Conservation (phyloP, 2,329 filamentous ascomycete species). For the Curvularia sp. region DNA sequence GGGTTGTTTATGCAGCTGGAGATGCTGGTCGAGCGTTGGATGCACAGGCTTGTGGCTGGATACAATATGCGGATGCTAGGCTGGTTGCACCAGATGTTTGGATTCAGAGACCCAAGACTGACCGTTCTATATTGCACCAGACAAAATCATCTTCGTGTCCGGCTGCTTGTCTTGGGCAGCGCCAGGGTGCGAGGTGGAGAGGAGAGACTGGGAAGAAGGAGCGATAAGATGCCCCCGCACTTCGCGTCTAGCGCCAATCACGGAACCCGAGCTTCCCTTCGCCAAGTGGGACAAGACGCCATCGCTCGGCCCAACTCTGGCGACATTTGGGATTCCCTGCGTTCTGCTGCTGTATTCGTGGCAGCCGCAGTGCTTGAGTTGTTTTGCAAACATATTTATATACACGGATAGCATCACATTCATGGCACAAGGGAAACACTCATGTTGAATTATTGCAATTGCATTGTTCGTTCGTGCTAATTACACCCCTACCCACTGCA, state of each 20-base stretch:
- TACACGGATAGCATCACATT: background rate
- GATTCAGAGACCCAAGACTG: slow-evolving; percentile 18
- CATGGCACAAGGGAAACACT: background rate
- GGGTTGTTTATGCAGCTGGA: slow-evolving; percentile 14
- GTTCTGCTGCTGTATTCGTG: background rate
- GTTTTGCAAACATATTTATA: background rate
- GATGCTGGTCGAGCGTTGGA: slow-evolving; percentile 6
- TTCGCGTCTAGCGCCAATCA: slow-evolving; percentile 20
- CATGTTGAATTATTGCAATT: background rate
- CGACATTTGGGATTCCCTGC: background rate
- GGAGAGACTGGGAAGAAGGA: slow-evolving; percentile 11
- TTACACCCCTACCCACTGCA: background rate
- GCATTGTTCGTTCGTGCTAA: background rate
- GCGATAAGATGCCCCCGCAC: slow-evolving; percentile 22
- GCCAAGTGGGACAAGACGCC: slow-evolving; percentile 13
- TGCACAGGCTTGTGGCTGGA: slow-evolving; percentile 14
- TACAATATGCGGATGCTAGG: slow-evolving; percentile 9
- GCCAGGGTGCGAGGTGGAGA: background rate
- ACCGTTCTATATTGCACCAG: slow-evolving; percentile 15
- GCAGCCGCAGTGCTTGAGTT: background rate
- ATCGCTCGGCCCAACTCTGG: background rate
- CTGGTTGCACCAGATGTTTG: slow-evolving; percentile 5
- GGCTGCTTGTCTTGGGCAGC: slow-evolving; percentile 7
- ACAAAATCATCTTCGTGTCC: background rate
- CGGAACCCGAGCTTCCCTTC: slow-evolving; percentile 1